A percentile compares a stretch with the other conserved stretches of the same genome.
phyloP scores from a whole-genome alignment of 805 yeast genomes.

The Maudiozyma bulderi region DNA sequence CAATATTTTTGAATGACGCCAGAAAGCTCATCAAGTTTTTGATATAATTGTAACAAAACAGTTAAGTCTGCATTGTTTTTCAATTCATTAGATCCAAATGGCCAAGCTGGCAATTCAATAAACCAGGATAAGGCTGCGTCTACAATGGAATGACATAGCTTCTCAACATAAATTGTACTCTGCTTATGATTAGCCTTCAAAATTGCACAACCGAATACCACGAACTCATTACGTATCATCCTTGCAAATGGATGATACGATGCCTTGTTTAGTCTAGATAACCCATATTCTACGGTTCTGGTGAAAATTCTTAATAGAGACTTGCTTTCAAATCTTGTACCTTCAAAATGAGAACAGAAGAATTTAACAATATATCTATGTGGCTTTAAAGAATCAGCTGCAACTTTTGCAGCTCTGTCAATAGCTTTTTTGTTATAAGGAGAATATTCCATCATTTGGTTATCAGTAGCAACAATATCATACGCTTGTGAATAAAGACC shows the following conservation, averaged over 20 bases:
- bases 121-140: constrained; percentile 78
- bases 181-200: constrained; percentile 45
- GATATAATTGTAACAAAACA: constrained; percentile 42
- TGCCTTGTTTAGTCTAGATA: constrained; percentile 44
- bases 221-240: constrained; percentile 60
- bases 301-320: constrained; percentile 64
- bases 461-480: constrained; percentile 54
- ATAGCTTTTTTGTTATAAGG: constrained; percentile 65
- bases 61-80: constrained; percentile 61
- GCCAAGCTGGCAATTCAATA: constrained; percentile 49
- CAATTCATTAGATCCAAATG: constrained; percentile 75
- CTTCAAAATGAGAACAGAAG: constrained; percentile 69
- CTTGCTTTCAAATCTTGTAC: constrained; percentile 61
- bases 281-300: constrained; percentile 45
- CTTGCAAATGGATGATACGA: constrained; percentile 81
- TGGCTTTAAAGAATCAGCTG: constrained; percentile 47
- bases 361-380: constrained; percentile 61
- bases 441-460: constrained; percentile 72
- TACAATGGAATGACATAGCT: constrained; percentile 40
- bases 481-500: constrained; percentile 56
- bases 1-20: constrained; percentile 19
- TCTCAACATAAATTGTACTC: constrained; percentile 35
- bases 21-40: constrained; percentile 17
- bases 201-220: constrained; percentile 58
- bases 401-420: constrained; percentile 40